Conservation (phyloP, 163 green algal species). For the Volvox carteri region DNA sequence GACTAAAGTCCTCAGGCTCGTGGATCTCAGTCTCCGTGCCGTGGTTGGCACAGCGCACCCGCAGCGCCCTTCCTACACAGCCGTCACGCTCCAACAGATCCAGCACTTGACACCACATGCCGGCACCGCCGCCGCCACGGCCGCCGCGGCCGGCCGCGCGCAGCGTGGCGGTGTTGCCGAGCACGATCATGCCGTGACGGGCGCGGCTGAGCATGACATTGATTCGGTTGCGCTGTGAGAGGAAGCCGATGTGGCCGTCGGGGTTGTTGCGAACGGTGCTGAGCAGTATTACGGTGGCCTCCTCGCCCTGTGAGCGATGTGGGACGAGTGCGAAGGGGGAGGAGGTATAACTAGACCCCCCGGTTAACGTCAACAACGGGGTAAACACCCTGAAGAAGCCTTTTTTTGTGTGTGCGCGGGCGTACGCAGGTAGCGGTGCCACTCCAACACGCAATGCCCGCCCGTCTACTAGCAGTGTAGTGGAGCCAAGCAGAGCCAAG, state of each 20-base stretch:
- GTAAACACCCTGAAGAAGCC: no score
- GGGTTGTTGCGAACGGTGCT: constrained; percentile 78
- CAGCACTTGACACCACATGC: constrained; percentile 54
- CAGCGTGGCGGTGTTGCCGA: constrained; percentile 30
- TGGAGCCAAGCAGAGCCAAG: no score
- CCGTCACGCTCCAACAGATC: constrained; percentile 47
- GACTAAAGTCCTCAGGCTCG: constrained; percentile 66
- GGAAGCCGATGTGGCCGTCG: constrained; percentile 78
- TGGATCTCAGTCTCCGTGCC: constrained; percentile 55
- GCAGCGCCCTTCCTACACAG: constrained; percentile 39
- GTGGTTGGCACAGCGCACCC: constrained; percentile 73
- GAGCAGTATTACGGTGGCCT: constrained; percentile 76
- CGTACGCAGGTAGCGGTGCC: no score
- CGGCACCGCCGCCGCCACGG: neutral
- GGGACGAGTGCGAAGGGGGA: neutral
- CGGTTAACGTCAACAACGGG: no score
- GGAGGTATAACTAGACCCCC: neutral
- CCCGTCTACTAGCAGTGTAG: no score
- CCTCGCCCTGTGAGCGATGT: constrained; percentile 54
- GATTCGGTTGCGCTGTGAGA: constrained; percentile 71
- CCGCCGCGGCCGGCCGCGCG: neutral
- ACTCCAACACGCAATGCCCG: no score
- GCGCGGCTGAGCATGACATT: constrained; percentile 82
- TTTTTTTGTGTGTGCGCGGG: no score
- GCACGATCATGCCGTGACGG: constrained; percentile 72